Base-by-base conservation (phyloP, 257 asterid species). In the Cruciata laevipes region DNA sequence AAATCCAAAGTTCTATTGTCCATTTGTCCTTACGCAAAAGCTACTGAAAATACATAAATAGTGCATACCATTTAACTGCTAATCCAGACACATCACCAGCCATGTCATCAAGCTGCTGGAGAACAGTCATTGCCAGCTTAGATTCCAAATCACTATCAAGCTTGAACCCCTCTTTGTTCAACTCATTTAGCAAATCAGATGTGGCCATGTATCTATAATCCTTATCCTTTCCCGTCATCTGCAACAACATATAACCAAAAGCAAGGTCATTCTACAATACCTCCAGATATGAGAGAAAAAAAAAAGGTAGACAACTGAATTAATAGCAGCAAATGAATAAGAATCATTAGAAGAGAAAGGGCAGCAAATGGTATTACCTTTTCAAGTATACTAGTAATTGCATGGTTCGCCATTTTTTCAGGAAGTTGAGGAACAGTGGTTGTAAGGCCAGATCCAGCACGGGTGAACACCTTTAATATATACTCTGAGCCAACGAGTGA, bases 181-280 rank as follows among this genome's bases (percentile, higher is more conserved):
- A 76, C 71, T 90, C 97, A 74, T 85, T 87, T 30, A 94, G 91
- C 84, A 94, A 94, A 84, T 94, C 99, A 59, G 99, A 94, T 73
- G 99, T 94, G 38, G 99, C 99, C 99, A 94, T 94, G 72, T 94
- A 94, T 85, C 99, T 83, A 74, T 81, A 94, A 74, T 94, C 99
- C 83, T 94, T 94, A 77, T 94, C 99, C 82, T 94, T 94, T 63
- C 99, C 99, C 1, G 95, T 88, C 99, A 94, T 94, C 99, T 94
- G 86, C 70, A 84, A 63, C 67, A 63, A 62, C 42, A 30, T 62
- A 27, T 1, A 47, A 47, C n/a, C n/a, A 47, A 47, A 47, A 47
- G 63, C 67, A n/a, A 44, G 52, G n/a, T 55, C 4, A 11, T 42
- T 40, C 49, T 42, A 42, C 51, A 18, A 18, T 4, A 24, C 12